These are phyloP conservation scores for Pleurotus platypus DNA, from an alignment of 768 basidiomycete genomes.

Conservation along the genomic window DNA sequence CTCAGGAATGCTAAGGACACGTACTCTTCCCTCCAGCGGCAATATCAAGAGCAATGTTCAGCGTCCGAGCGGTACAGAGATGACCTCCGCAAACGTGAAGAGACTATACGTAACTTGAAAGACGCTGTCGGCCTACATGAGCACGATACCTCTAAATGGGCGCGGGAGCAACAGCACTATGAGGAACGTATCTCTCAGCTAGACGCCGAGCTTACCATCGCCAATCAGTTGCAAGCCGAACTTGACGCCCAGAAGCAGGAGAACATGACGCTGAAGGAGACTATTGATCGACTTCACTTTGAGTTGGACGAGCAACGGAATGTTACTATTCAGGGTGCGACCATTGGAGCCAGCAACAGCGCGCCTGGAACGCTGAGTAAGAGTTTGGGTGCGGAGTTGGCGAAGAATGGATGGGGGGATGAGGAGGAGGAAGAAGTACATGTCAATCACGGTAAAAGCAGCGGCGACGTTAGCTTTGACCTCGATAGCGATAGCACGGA, in stretches of 20 bases:
- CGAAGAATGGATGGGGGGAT: conserved; percentile 41
- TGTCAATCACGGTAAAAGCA: conserved; percentile 25
- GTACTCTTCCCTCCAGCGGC: conserved; percentile 77
- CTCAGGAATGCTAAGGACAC: conserved; percentile 71
- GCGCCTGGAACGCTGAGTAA: conserved; percentile 59
- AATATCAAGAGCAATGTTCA: conserved; percentile 87
- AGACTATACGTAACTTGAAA: conserved; percentile 60
- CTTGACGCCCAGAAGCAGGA: conserved; percentile 94
- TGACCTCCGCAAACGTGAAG: conserved; percentile 70
- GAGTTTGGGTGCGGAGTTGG: conserved; percentile 70
- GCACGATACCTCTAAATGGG: conserved; percentile 64
- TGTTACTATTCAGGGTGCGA: conserved; percentile 29
- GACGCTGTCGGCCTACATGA: conserved; percentile 59
- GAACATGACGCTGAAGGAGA: conserved; percentile 90
- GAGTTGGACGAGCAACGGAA: conserved; percentile 89
- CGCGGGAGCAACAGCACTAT: conserved; percentile 62
- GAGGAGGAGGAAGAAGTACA: conserved; percentile 34
- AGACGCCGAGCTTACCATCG: conserved; percentile 67
- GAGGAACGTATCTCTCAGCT: conserved; percentile 69
- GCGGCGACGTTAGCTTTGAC: conserved; percentile 29
- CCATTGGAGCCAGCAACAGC: conserved; percentile 44
- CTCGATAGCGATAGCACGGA: conserved; percentile 52
- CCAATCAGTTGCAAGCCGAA: conserved; percentile 67
- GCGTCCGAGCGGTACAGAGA: conserved; percentile 78
- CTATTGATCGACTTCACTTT: conserved; percentile 90